Base-by-base conservation (phyloP, 2,329 filamentous ascomycete species). In the Albophoma yamanashiensis region DNA sequence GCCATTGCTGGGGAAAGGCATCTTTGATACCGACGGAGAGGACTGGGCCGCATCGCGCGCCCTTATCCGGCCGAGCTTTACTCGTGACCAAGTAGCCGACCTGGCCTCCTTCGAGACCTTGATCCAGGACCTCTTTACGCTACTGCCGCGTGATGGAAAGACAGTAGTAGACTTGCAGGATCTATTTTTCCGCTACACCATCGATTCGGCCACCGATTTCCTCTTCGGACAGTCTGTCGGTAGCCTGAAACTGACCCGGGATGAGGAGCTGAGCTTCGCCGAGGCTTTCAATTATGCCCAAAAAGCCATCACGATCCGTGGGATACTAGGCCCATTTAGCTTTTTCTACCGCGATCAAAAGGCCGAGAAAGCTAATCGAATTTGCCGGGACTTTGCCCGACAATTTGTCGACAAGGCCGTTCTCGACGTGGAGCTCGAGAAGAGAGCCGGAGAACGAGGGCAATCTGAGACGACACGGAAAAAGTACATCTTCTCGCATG, bases 191-290 rank as follows among this genome's bases (percentile, higher is more conserved):
- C 73, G 75, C 58, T 72, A 84, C 34, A 83, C 82, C 0, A 74
- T 86, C 34, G 66, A 67, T 39, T 82, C 85, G 62, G 78, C 82
- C 0, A 85, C 82, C 0, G 79, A 82, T 53, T 82, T 85, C 62
- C 70, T 86, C 1, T 83, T 86, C 57, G 82, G 83, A 17, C 74
- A 82, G 62, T 78, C 75, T 20, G 60, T 64, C 12, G 57, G 61
- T 34, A 62, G 58, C 31, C 58, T 68, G 45, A 62, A 56, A 59
- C 58, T 55, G 42, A 63, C 55, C 34, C 55, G 58, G 20, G 31
- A 17, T 9, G 50, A 59, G 17, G 60, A 64, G 22, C 60, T 59
- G 1, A 61, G 62, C 9, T 75, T 75, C 60, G 66, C 67, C 8
- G 61, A 70, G 12, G 68, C 69, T 2, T 77, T 78, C 52, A 66